Evolutionary conservation across 2,329 filamentous ascomycete species (phyloP).

Genomic region (Volutella citrinella): DNA sequence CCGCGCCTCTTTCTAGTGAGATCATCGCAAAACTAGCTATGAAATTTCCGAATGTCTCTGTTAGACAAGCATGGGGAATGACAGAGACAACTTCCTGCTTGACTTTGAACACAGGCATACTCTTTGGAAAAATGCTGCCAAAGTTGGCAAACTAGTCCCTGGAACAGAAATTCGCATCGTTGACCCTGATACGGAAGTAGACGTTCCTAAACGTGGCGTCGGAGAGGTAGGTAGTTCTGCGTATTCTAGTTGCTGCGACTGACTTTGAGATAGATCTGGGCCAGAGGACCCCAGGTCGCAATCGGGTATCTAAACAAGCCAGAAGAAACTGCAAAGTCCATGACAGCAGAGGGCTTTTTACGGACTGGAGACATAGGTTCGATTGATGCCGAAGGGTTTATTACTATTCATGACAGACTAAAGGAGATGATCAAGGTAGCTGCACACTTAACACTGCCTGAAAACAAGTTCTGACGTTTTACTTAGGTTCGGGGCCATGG

Average conservation of each 20-base stretch:
- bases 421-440: conserved; percentile 1
- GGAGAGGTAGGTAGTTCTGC: background rate
- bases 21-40: background rate
- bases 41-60: background rate
- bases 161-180: conserved; percentile 2
- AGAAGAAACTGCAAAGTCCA: background rate
- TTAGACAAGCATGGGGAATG: conserved; percentile 3
- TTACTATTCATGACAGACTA: background rate
- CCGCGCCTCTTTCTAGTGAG: background rate
- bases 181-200: background rate
- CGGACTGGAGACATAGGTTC: background rate
- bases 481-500: background rate
- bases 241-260: too few relatives aligned
- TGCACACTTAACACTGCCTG: background rate
- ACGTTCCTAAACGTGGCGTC: background rate
- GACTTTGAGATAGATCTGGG: background rate
- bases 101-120: background rate
- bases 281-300: background rate
- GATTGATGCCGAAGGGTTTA: background rate
- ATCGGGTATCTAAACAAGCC: background rate
- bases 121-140: conserved; percentile 1
- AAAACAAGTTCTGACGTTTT: background rate
- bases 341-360: background rate
- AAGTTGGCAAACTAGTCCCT: conserved; percentile 2
- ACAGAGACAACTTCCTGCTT: conserved; percentile 3